Percentiles rank a stretch among this genome's conserved stretches.
Conservation (phyloP, 2,329 filamentous ascomycete genomes). For the Ascocoryne sarcoides region DNA sequence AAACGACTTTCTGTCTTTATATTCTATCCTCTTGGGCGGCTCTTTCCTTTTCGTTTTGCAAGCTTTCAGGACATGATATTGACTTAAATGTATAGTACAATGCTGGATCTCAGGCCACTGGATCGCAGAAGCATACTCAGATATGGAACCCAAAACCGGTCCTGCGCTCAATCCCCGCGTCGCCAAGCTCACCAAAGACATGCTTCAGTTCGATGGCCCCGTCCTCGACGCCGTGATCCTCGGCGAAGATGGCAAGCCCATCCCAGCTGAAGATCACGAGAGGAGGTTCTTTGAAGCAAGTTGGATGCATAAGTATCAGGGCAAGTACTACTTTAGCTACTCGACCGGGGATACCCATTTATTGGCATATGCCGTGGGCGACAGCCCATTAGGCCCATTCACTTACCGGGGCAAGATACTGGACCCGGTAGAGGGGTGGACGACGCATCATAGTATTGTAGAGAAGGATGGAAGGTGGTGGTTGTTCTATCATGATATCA, state of each 20-base stretch:
- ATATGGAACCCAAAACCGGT: constrained; percentile 53
- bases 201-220: constrained; percentile 49
- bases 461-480: constrained; percentile 66
- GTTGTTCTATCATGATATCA: constrained; percentile 68
- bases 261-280: constrained; percentile 61
- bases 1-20: not conserved
- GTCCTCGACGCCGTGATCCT: constrained; percentile 56
- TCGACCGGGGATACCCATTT: constrained; percentile 72
- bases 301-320: constrained; percentile 67
- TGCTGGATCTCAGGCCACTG: constrained; percentile 57
- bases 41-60: too few relatives aligned
- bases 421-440: constrained; percentile 73
- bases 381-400: constrained; percentile 61
- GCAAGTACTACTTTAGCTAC: constrained; percentile 67
- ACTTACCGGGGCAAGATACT: constrained; percentile 63
- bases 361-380: constrained; percentile 58
- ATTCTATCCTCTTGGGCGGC: not conserved
- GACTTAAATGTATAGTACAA: constrained; percentile 40
- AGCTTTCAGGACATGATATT: too few relatives aligned
- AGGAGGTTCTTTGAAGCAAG: constrained; percentile 72
- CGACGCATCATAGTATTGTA: constrained; percentile 71
- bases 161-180: constrained; percentile 58
- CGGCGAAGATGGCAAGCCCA: constrained; percentile 49
- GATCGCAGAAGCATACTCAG: constrained; percentile 43
- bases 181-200: constrained; percentile 53